Percentiles rank a stretch among this genome's conserved stretches.
These are phyloP conservation scores for Prunella vulgaris DNA, from an alignment of 257 asterid species.

Conservation along the genomic window DNA sequence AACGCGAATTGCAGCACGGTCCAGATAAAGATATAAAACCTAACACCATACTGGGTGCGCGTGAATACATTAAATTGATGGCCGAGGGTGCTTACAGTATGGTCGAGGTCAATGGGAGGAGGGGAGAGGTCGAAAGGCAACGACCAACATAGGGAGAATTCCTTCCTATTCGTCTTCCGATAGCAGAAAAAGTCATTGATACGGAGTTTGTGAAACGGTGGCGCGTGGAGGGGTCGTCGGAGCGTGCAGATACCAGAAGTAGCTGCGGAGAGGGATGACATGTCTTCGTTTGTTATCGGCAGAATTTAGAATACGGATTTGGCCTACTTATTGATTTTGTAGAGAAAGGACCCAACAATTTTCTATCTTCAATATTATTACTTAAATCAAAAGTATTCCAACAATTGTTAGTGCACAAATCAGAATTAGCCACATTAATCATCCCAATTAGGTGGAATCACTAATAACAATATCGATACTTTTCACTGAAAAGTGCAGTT, in stretches of 20 bases:
- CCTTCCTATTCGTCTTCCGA: constrained; percentile 14
- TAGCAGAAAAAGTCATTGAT: constrained; percentile 24
- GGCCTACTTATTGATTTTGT: neutral
- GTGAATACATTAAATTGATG: neutral
- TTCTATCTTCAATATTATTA: too few relatives aligned
- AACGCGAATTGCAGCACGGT: neutral
- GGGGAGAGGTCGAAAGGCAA: constrained; percentile 89
- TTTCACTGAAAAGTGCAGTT: too few relatives aligned
- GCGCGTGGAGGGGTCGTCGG: constrained; percentile 27
- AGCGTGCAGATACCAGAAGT: constrained; percentile 5
- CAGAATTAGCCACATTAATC: too few relatives aligned
- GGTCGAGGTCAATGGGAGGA: constrained; percentile 87
- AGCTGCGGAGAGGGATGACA: constrained; percentile 30
- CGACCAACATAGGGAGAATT: constrained; percentile 21
- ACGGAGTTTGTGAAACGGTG: constrained; percentile 29
- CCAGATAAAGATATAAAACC: neutral
- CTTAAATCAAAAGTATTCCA: too few relatives aligned
- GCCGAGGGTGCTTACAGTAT: constrained; percentile 35
- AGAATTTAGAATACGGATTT: neutral
- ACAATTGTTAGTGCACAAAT: too few relatives aligned
- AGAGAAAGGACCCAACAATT: neutral
- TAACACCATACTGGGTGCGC: neutral
- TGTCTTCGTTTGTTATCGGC: constrained; percentile 9
- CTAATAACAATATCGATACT: too few relatives aligned
- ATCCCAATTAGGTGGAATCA: too few relatives aligned